A percentile compares a stretch with the other conserved stretches of the same genome.
These are phyloP conservation scores for Testicularia cyperi DNA, from an alignment of 1,284 basidiomycete genomes.

Conservation along the genomic window DNA sequence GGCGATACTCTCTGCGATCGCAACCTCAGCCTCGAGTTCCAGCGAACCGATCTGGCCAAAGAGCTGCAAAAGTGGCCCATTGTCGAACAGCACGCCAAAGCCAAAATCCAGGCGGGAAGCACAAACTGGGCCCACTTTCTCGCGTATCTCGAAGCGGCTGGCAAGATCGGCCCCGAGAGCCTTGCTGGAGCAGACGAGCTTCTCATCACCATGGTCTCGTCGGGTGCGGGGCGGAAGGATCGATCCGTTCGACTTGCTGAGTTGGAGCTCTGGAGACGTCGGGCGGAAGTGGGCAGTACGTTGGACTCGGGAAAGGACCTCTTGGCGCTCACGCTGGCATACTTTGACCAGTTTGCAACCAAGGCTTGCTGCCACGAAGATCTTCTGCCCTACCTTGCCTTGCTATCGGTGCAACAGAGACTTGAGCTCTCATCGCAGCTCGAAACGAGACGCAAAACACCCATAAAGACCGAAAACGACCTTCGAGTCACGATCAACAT, in stretches of 20 bases:
- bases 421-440: constrained; percentile 11
- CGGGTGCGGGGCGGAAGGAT: constrained; percentile 71
- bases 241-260: constrained; percentile 72
- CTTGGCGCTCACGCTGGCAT: constrained; percentile 59
- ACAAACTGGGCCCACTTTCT: constrained; percentile 29
- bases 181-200: constrained; percentile 21
- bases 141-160: constrained; percentile 17
- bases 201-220: constrained; percentile 8
- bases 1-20: constrained; percentile 70
- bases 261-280: constrained; percentile 59
- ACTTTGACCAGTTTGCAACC: constrained; percentile 73
- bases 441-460: neutral
- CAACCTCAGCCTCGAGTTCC: constrained; percentile 71
- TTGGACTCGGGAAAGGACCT: constrained; percentile 6
- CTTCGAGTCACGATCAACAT: constrained; percentile 28
- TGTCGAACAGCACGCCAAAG: constrained; percentile 70
- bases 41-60: constrained; percentile 45
- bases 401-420: constrained; percentile 62
- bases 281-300: neutral
- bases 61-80: constrained; percentile 60
- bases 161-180: constrained; percentile 16
- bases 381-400: constrained; percentile 68
- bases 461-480: constrained; percentile 14
- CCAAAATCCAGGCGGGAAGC: constrained; percentile 41
- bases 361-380: constrained; percentile 86